A percentile compares a stretch with the other conserved stretches of the same genome.
Evolutionary conservation across 2,329 filamentous ascomycete genomes (phyloP).

Genomic region (Pseudopyricularia cyperi): DNA sequence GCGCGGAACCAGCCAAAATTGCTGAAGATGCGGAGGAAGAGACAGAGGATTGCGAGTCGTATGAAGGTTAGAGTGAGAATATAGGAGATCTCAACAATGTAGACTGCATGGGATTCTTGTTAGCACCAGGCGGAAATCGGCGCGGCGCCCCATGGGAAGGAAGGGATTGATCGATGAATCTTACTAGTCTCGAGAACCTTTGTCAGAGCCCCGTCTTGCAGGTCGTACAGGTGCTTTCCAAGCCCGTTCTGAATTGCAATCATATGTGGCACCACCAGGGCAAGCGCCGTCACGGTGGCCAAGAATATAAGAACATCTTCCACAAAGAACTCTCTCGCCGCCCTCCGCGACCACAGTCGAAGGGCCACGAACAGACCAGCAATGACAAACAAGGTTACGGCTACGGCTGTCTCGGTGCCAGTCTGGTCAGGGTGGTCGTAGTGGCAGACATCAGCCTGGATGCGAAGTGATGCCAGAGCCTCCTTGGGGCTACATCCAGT

Average conservation of each 20-base stretch:
- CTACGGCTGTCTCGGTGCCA: background rate
- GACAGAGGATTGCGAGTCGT: constrained; percentile 5
- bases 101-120: constrained; percentile 3
- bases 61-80: constrained; percentile 5
- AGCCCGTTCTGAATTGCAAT: constrained; percentile 4
- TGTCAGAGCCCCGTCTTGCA: constrained; percentile 3
- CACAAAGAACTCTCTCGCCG: background rate
- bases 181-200: background rate
- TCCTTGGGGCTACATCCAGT: constrained; percentile 7
- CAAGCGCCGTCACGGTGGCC: background rate
- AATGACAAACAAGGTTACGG: background rate
- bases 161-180: background rate
- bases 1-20: constrained; percentile 4
- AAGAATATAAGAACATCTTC: background rate
- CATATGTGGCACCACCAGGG: background rate
- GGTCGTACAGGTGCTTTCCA: constrained; percentile 6
- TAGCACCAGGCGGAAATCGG: too few species aligned
- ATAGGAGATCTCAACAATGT: constrained; percentile 7
- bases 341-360: background rate
- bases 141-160: background rate
- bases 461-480: background rate
- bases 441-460: background rate
- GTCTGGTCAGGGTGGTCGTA: background rate
- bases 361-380: background rate
- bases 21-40: constrained; percentile 7